Conservation (phyloP, 495 filamentous ascomycete genomes). For the Ramalina peruviana region DNA sequence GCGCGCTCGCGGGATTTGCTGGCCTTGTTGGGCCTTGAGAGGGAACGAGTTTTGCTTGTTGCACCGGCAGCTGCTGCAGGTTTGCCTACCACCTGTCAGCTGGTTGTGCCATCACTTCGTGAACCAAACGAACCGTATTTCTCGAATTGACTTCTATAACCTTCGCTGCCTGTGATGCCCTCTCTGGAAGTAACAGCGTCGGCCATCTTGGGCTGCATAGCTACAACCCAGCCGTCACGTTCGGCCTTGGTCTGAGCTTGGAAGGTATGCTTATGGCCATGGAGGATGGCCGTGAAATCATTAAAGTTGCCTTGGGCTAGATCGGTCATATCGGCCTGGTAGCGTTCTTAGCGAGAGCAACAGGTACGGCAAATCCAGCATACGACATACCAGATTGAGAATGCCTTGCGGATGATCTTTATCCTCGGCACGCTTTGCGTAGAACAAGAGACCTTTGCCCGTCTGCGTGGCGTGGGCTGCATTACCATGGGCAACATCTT, state of each 20-base stretch:
- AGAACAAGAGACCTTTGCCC: conserved; percentile 90
- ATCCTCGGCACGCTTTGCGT: conserved; percentile 70
- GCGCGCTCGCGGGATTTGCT: conserved; percentile 37
- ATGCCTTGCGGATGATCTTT: conserved; percentile 68
- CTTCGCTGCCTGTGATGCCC: conserved; percentile 52
- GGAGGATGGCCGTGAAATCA: conserved; percentile 74
- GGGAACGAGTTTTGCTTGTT: conserved; percentile 30
- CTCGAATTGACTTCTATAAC: conserved; percentile 66
- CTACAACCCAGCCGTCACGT: conserved; percentile 80
- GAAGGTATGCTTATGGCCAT: conserved; percentile 82
- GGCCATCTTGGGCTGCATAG: conserved; percentile 57
- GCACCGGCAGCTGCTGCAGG: conserved; percentile 31
- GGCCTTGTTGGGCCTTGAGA: conserved; percentile 33
- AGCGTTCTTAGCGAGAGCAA: not conserved
- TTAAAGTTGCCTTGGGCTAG: conserved; percentile 53
- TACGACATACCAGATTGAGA: conserved; percentile 61
- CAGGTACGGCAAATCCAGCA: not conserved
- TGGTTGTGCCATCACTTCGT: not conserved
- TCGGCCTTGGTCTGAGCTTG: conserved; percentile 59
- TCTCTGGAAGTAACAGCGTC: conserved; percentile 66
- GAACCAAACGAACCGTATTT: conserved; percentile 37
- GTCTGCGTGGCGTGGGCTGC: conserved; percentile 84
- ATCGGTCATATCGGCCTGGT: conserved; percentile 70
- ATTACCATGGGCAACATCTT: conserved; percentile 59
- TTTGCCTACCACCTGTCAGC: conserved; percentile 28